Conservation (phyloP, 768 basidiomycete genomes). For the Suillus occidentalis region DNA sequence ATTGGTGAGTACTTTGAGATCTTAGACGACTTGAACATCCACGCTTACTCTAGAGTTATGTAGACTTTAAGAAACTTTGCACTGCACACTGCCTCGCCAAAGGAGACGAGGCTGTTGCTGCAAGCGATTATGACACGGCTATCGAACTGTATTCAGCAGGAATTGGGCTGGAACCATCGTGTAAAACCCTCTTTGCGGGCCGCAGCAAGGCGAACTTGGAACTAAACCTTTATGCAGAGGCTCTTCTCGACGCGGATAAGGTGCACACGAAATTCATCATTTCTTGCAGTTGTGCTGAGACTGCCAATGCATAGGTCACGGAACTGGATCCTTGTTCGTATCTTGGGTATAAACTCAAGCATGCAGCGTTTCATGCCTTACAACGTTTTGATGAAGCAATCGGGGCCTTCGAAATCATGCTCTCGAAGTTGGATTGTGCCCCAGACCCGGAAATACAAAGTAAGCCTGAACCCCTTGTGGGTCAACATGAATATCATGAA, state of each 20-base stretch:
- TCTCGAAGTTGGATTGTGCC: not conserved
- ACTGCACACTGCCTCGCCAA: not conserved
- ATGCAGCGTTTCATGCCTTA: not conserved
- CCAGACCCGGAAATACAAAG: not conserved
- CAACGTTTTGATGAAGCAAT: not conserved
- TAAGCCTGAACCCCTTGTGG: not conserved
- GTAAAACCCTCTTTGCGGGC: not conserved
- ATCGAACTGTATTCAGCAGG: not conserved
- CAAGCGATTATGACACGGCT: not conserved
- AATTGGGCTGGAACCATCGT: not conserved
- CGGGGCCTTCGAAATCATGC: not conserved
- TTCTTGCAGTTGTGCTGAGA: not conserved
- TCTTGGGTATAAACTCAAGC: not conserved
- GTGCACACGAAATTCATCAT: not conserved
- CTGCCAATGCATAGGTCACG: not conserved
- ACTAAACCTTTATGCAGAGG: not conserved
- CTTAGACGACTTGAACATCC: no score
- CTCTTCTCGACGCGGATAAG: not conserved
- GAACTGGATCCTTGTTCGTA: not conserved
- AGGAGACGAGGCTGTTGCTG: not conserved
- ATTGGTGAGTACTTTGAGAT: no score
- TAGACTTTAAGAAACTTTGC: not conserved
- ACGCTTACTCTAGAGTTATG: not conserved
- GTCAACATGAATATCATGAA: not conserved
- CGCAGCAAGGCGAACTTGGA: not conserved